Conservation (phyloP, 495 filamentous ascomycete species). For the Sabuloglossum arenarium region DNA sequence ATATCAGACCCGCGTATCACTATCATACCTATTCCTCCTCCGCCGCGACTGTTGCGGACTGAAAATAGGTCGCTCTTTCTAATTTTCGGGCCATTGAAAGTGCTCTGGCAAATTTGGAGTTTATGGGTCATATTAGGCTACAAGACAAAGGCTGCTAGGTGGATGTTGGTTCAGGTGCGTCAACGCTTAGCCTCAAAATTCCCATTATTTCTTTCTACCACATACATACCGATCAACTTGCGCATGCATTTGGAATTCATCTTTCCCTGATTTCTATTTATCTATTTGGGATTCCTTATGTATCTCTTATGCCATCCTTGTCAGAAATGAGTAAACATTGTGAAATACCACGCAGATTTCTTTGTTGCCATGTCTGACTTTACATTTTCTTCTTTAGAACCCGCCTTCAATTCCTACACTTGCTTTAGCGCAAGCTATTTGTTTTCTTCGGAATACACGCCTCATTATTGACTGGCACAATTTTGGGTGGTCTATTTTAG, state of each 20-base stretch:
- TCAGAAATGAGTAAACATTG: background rate
- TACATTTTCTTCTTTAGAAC: constrained; percentile 34
- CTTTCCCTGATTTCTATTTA: background rate
- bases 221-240: background rate
- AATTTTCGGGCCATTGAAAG: constrained; percentile 65
- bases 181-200: background rate
- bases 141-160: constrained; percentile 44
- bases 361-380: background rate
- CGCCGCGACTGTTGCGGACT: constrained; percentile 41
- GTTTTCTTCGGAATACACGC: constrained; percentile 55
- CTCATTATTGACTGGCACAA: constrained; percentile 98
- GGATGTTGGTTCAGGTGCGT: constrained; percentile 56
- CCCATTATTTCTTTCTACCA: background rate
- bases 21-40: constrained; percentile 29
- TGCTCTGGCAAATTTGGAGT: constrained; percentile 53
- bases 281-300: too few relatives aligned
- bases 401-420: constrained; percentile 89
- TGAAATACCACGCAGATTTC: background rate
- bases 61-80: constrained; percentile 58
- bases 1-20: constrained; percentile 3
- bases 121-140: constrained; percentile 56
- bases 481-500: constrained; percentile 90
- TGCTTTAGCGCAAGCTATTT: constrained; percentile 46
- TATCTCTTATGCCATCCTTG: too few relatives aligned
- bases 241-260: background rate